phyloP scores from a whole-genome alignment of 306 rosid genomes.

The Rubus parviflorus region DNA sequence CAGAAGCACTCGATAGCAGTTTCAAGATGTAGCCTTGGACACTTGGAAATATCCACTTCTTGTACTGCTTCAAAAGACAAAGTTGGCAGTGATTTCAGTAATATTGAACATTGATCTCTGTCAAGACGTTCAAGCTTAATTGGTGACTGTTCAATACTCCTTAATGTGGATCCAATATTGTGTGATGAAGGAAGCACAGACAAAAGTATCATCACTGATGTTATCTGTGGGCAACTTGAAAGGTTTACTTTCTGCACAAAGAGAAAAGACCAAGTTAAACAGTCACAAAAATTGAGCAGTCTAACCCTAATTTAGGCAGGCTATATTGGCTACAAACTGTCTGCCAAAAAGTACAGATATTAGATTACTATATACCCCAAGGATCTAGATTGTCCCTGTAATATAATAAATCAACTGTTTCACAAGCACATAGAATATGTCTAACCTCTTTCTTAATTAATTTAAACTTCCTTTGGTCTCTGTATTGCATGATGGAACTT shows the following conservation, averaged over 20 bases:
- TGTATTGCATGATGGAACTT: neutral
- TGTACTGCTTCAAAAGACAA: slow-evolving; percentile 54
- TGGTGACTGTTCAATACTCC: slow-evolving; percentile 34
- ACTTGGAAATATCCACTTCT: slow-evolving; percentile 80
- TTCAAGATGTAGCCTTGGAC: slow-evolving; percentile 52
- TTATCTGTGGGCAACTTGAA: slow-evolving; percentile 74
- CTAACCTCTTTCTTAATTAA: neutral
- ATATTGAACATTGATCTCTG: slow-evolving; percentile 26
- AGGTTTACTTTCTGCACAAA: slow-evolving; percentile 69
- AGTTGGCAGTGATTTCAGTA: slow-evolving; percentile 33
- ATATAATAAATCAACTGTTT: neutral
- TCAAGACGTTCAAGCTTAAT: slow-evolving; percentile 36
- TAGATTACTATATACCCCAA: slow-evolving; percentile 20
- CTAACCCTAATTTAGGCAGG: slow-evolving; percentile 25
- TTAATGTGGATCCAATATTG: slow-evolving; percentile 35
- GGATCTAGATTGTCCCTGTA: neutral
- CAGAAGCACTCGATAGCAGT: slow-evolving; percentile 60
- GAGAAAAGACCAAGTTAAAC: slow-evolving; percentile 30
- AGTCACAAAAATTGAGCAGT: slow-evolving; percentile 18
- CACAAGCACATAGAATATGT: neutral
- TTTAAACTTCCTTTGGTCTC: neutral
- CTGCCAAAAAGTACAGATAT: slow-evolving; percentile 19
- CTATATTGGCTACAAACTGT: slow-evolving; percentile 16
- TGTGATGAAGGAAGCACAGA: slow-evolving; percentile 60
- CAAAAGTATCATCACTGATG: slow-evolving; percentile 50